phyloP scores from a whole-genome alignment of 345 rosid species.

The Iberis pinnata region DNA sequence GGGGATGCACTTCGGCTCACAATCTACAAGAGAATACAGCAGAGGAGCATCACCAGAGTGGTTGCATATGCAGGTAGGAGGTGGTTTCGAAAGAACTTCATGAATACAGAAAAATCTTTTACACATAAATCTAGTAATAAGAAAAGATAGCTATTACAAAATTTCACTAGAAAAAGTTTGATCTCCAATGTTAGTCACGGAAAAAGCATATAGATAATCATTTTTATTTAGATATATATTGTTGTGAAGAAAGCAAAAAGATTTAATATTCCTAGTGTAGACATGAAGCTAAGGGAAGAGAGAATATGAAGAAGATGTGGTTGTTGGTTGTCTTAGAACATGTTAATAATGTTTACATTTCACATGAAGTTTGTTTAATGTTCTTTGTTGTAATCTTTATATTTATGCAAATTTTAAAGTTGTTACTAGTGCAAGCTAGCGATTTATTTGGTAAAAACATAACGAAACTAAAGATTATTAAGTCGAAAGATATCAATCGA shows the following conservation, averaged over 20 bases:
- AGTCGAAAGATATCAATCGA: no score
- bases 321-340: neutral
- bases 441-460: no score
- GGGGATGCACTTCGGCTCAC: constrained; percentile 52
- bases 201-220: constrained; percentile 13
- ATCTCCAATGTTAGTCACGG: constrained; percentile 1
- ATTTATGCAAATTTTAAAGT: no score
- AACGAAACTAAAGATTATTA: no score
- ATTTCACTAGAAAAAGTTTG: neutral
- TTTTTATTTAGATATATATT: neutral
- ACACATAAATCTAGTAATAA: neutral
- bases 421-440: no score
- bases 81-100: constrained; percentile 56
- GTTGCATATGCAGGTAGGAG: constrained; percentile 85
- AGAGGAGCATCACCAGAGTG: constrained; percentile 73
- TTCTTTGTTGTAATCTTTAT: neutral
- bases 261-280: constrained; percentile 16
- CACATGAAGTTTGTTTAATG: neutral
- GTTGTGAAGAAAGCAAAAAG: neutral
- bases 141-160: constrained; percentile 8
- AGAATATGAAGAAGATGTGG: neutral
- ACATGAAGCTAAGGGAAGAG: constrained; percentile 13
- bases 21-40: constrained; percentile 57
- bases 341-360: neutral
- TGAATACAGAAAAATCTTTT: constrained; percentile 20